Conservation (phyloP, 306 rosid genomes). For the Alnus glutinosa region DNA sequence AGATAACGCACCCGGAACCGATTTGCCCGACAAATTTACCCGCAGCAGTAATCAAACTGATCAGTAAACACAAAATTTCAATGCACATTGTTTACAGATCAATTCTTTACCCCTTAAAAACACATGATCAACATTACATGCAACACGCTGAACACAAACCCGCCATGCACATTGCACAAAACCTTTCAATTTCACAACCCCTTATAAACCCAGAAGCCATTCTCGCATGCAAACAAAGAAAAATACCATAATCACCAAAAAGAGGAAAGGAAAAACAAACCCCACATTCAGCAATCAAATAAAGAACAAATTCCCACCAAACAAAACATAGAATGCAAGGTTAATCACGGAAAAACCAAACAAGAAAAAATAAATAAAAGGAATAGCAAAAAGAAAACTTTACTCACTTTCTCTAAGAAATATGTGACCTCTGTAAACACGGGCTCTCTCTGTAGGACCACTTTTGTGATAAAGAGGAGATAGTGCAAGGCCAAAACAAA, state of each 20-base stretch:
- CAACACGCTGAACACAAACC: constrained; percentile 37
- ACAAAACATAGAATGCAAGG: background rate
- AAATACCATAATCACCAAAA: constrained; percentile 8
- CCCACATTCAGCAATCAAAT: background rate
- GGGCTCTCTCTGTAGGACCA: constrained; percentile 1
- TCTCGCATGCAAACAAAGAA: background rate
- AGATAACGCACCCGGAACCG: background rate
- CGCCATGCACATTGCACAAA: constrained; percentile 25
- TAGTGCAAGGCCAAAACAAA: background rate
- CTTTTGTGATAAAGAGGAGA: constrained; percentile 11
- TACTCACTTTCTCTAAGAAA: constrained; percentile 12
- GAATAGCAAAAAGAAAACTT: background rate
- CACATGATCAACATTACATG: constrained; percentile 39
- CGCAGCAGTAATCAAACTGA: constrained; percentile 13
- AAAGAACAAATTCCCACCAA: background rate
- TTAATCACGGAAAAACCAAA: background rate
- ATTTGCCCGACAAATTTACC: constrained; percentile 3
- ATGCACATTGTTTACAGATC: constrained; percentile 52
- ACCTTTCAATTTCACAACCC: constrained; percentile 17
- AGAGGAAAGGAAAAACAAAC: background rate
- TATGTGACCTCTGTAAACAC: background rate
- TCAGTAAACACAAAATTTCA: constrained; percentile 19
- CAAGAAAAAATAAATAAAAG: background rate
- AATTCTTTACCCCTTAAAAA: constrained; percentile 18
- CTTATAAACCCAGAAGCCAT: constrained; percentile 11